Evolutionary conservation across 2,329 filamentous ascomycete genomes (phyloP), one percentile per base, ranked within the genome.

Genomic region (Esteya vermicola): DNA sequence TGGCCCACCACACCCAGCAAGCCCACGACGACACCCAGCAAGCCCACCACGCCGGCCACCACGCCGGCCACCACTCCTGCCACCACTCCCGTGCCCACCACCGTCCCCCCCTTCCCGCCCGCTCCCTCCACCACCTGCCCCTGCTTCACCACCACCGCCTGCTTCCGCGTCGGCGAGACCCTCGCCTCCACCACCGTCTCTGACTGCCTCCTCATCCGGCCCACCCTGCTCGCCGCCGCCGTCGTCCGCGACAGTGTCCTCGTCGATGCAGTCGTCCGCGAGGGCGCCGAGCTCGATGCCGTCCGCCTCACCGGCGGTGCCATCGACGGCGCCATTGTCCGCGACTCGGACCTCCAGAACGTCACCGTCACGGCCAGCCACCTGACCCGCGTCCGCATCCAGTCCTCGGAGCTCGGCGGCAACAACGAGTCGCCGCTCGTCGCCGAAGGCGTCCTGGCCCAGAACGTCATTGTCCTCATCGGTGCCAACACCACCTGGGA

Each of bases 241-340:
- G 40, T 23, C 36, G 28, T 48, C n/a, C 20, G 33, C 14, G 46
- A 45, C 40, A 40, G 39, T 14, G 37, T 42, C 13, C 33, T 48
- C 7, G 46, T 48, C n/a, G 45, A 44, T 28, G 19, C 33, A 16
- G 33, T 22, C n/a, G 45, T 48, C 21, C n/a, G 20, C 13, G 39
- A 13, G 25, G 38, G 33, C 33, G 43, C 45, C 3, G 12, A 20
- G 26, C 46, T 48, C 9, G 19, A 16, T 7, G 30, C 28, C 25
- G 45, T 48, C n/a, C 45, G 41, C 25, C 28, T 48, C 13, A 47
- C 46, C 5, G 46, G 46, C 36, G 46, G 46, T 36, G 31, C 37
- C n/a, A n/a, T 48, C 27, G 20, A 32, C 27, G 20, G 33, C 34
- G 16, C 45, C 42, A 34, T 45, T 43, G 28, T 44, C 41, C 39